Evolutionary conservation across 2,329 filamentous ascomycete species (phyloP).

Genomic region (Tolypocladium cylindrosporum): DNA sequence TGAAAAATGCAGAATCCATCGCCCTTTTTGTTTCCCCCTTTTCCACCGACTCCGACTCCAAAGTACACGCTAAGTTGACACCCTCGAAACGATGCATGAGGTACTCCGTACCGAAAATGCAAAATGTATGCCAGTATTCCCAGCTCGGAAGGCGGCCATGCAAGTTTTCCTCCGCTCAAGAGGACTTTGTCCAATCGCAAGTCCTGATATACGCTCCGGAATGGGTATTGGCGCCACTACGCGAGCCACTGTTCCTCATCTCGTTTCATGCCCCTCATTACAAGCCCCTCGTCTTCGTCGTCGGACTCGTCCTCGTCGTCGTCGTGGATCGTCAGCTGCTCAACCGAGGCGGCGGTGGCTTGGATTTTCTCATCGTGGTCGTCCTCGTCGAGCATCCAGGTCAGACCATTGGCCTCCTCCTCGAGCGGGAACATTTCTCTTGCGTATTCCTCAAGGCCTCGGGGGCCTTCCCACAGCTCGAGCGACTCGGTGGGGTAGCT

Average conservation of each 20-base stretch:
- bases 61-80: background rate
- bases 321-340: constrained; percentile 30
- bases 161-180: background rate
- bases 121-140: background rate
- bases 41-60: background rate
- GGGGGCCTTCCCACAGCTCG: constrained; percentile 81
- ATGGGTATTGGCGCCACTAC: constrained; percentile 14
- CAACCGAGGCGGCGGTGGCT: constrained; percentile 23
- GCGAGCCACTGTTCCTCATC: constrained; percentile 52
- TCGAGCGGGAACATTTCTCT: constrained; percentile 89
- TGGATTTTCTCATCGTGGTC: constrained; percentile 28
- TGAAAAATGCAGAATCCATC: background rate
- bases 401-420: constrained; percentile 85
- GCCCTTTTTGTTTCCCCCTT: background rate
- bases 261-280: constrained; percentile 47
- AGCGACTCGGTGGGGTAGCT: constrained; percentile 67
- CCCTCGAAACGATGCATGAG: background rate
- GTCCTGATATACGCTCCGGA: background rate
- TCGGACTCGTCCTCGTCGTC: constrained; percentile 32
- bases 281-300: constrained; percentile 47
- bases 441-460: constrained; percentile 89
- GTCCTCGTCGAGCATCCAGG: constrained; percentile 70
- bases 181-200: background rate
- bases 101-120: background rate
- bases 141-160: background rate